Evolutionary conservation across 495 filamentous ascomycete species (phyloP).

Genomic region (Aspergillus sclerotioniger): DNA sequence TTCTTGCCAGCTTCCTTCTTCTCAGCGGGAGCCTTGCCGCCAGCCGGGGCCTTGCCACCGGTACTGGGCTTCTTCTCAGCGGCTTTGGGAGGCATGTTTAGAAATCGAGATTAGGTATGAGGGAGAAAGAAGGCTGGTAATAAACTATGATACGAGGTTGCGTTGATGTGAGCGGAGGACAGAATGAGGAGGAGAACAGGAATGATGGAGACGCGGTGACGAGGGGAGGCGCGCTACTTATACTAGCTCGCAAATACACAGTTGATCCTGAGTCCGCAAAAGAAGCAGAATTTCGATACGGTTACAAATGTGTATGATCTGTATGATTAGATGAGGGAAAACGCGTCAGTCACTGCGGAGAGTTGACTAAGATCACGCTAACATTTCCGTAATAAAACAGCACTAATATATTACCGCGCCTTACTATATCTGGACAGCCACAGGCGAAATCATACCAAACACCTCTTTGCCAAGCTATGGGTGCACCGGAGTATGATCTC

Average conservation of each 20-base stretch:
- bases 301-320: conserved; percentile 46
- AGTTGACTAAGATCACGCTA: conserved; percentile 22
- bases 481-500: conserved; percentile 30
- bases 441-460: conserved; percentile 19
- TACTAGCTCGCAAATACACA: conserved; percentile 42
- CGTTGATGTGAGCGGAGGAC: conserved; percentile 35
- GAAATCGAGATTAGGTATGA: conserved; percentile 24
- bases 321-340: conserved; percentile 43
- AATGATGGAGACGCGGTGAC: conserved; percentile 44
- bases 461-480: conserved; percentile 14
- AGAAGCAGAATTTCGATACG: conserved; percentile 52
- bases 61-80: conserved; percentile 96
- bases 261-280: conserved; percentile 48
- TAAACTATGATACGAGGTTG: conserved; percentile 34
- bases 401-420: conserved; percentile 27
- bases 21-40: conserved; percentile 79
- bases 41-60: conserved; percentile 93
- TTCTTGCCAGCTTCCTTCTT: conserved; percentile 99
- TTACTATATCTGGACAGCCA: conserved; percentile 30
- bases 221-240: conserved; percentile 51
- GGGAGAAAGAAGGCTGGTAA: conserved; percentile 21
- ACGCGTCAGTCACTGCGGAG: conserved; percentile 26
- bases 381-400: conserved; percentile 19
- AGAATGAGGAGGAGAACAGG: conserved; percentile 32
- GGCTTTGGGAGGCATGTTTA: conserved; percentile 89